Base-by-base conservation (phyloP, 2,329 filamentous ascomycete species). In the Dichotomopilus funicola region DNA sequence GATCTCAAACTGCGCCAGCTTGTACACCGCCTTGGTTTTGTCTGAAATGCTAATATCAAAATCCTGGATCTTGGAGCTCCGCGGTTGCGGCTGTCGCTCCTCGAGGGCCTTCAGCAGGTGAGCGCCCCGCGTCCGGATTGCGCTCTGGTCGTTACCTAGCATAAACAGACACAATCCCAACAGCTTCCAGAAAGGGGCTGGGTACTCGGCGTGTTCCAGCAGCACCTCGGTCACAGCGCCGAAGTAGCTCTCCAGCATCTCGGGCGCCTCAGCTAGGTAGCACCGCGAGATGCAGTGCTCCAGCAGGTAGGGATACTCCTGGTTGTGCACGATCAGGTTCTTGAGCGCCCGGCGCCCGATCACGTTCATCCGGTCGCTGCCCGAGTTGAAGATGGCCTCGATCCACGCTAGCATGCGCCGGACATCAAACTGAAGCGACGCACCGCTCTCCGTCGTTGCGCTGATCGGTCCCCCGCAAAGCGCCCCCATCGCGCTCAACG, bases 41-140 rank as follows among this genome's bases (percentile, higher is more conserved):
- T 99, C 95, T 0, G 92, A 95, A 56, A 99, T 94, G 68, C 91
- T 96, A 65, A 99, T 97, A 66, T 99, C 94, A 57, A 96, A 95
- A 68, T 99, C 94, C 67, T 96, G 90, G 6, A 99, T 84, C 67
- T 95, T 95, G 1, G 92, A 96, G 61, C 84, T 94, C 62, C 88
- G 76, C 2, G 73, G 72, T 54, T 69, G 87, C 61, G 86, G 82
- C 61, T 94, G 88, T 31, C 89, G 83, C 62, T 91, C 85, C 70
- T 97, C 94, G 1, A 97, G 75, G 0, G 84, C 85, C 42, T 91
- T 82, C 10, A 99, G 77, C 36, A 97, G 77, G 49, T 86, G 83
- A 0, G 88, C 88, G 1, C 94, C 94, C 69, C 95, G 95, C 64
- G 89, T 91, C 43, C 94, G 80, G 44, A 97, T 90, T 57, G 91